Evolutionary conservation across 2,329 filamentous ascomycete genomes (phyloP).

Genomic region (Pseudogymnoascus destructans): DNA sequence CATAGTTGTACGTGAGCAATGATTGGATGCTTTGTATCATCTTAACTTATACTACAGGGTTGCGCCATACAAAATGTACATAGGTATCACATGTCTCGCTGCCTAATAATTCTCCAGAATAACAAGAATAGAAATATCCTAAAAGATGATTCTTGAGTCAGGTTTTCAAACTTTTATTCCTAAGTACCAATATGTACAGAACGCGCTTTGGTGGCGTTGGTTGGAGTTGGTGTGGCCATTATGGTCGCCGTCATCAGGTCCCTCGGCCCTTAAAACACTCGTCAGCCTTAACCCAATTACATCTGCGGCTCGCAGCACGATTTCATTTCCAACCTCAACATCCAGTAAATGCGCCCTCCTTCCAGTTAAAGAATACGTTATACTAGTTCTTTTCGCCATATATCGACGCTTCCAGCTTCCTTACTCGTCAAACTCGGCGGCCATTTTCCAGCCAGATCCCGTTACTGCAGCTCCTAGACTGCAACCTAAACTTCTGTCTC

Average conservation of each 20-base stretch:
- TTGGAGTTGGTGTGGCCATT: background rate
- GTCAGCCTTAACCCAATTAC: conserved; percentile 5
- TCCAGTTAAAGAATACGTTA: background rate
- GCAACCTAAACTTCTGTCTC: background rate
- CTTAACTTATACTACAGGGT: background rate
- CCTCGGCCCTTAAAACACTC: background rate
- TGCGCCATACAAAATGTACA: background rate
- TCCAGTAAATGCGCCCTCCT: background rate
- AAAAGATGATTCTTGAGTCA: background rate
- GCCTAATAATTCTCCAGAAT: background rate
- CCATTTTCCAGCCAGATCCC: background rate
- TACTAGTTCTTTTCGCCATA: conserved; percentile 2
- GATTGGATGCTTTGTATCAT: background rate
- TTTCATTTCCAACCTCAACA: conserved; percentile 6
- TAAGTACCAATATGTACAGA: background rate
- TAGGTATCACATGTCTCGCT: background rate
- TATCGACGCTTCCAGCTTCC: background rate
- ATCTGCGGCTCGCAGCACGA: conserved; percentile 3
- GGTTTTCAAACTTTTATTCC: background rate
- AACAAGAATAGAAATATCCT: background rate
- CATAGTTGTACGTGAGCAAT: conserved; percentile 1
- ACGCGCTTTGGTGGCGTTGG: background rate
- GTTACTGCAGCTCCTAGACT: background rate
- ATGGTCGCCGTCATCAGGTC: conserved; percentile 1
- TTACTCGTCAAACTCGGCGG: background rate